Conservation (phyloP, 2,329 filamentous ascomycete genomes). For the Lasiodiplodia theobromae region DNA sequence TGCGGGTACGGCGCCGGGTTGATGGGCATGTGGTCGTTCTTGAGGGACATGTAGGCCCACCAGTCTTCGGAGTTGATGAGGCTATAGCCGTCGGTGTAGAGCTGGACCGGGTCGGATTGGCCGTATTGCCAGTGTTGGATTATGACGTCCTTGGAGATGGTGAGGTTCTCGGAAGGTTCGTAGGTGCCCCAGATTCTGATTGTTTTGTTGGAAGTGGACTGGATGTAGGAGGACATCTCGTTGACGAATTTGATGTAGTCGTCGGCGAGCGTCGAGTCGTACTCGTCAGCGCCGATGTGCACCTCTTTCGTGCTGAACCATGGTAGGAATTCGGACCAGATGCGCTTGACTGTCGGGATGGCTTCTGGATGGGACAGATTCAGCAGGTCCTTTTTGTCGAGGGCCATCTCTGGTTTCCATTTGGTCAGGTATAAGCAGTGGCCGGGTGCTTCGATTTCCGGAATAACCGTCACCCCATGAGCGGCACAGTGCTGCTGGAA, state of each 20-base stretch:
- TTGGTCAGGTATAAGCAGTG: conserved; percentile 47
- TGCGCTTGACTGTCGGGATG: conserved; percentile 45
- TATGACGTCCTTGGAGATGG: conserved; percentile 50
- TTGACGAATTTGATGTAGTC: conserved; percentile 49
- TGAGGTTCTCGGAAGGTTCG: conserved; percentile 51
- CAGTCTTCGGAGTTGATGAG: conserved; percentile 58
- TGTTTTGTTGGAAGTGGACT: conserved; percentile 42
- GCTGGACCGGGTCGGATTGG: conserved; percentile 54
- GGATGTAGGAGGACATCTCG: conserved; percentile 45
- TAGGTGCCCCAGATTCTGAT: conserved; percentile 52
- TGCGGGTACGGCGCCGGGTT: conserved; percentile 56
- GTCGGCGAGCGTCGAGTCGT: conserved; percentile 44
- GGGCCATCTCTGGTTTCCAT: conserved; percentile 48
- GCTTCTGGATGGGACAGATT: conserved; percentile 46
- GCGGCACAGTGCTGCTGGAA: conserved; percentile 46
- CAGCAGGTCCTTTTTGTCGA: conserved; percentile 45
- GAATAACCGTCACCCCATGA: conserved; percentile 45
- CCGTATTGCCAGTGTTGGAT: conserved; percentile 60
- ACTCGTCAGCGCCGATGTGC: conserved; percentile 49
- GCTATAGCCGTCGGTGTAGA: conserved; percentile 48
- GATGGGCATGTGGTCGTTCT: conserved; percentile 60
- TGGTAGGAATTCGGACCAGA: conserved; percentile 47
- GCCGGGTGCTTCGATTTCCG: conserved; percentile 48
- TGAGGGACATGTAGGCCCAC: conserved; percentile 64
- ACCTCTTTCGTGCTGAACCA: conserved; percentile 49